These are phyloP conservation scores for Selaginella moellendorffii DNA, from an alignment of 75 land plant genomes.

Conservation along the genomic window DNA sequence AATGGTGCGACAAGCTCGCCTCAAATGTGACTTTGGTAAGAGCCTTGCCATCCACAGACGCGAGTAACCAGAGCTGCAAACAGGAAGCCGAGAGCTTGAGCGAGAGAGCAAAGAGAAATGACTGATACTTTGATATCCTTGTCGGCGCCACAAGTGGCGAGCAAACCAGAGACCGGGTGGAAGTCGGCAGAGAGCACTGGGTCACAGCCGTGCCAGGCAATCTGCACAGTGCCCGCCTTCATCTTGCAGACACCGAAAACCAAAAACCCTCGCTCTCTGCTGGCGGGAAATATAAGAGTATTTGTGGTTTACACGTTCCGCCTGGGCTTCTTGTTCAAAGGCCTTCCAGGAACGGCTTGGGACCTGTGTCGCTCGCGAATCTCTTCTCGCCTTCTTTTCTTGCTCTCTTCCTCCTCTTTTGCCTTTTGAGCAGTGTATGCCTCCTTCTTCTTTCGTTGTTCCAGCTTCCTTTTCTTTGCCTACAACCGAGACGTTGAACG, in stretches of 20 bases:
- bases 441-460: conserved; percentile 49
- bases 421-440: conserved; percentile 36
- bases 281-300: background rate
- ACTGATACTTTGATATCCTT: conserved; percentile 66
- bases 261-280: background rate
- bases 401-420: conserved; percentile 43
- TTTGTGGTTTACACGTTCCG: too few relatives aligned
- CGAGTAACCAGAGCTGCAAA: conserved; percentile 66
- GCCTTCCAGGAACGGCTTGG: conserved; percentile 40
- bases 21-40: conserved; percentile 44
- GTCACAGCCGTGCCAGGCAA: conserved; percentile 79
- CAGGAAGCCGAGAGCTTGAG: background rate
- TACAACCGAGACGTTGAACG: too few relatives aligned
- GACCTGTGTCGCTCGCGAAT: conserved; percentile 52
- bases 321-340: too few relatives aligned
- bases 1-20: conserved; percentile 64
- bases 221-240: conserved; percentile 84
- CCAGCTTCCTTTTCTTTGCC: conserved; percentile 64
- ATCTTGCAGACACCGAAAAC: conserved; percentile 16
- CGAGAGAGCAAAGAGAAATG: background rate
- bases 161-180: conserved; percentile 45
- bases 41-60: conserved; percentile 33
- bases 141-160: conserved; percentile 91
- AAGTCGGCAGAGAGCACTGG: conserved; percentile 90
- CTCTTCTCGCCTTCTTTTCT: conserved; percentile 68